Evolutionary conservation across 768 basidiomycete genomes (phyloP).

Genomic region (Asterophora parasitica): DNA sequence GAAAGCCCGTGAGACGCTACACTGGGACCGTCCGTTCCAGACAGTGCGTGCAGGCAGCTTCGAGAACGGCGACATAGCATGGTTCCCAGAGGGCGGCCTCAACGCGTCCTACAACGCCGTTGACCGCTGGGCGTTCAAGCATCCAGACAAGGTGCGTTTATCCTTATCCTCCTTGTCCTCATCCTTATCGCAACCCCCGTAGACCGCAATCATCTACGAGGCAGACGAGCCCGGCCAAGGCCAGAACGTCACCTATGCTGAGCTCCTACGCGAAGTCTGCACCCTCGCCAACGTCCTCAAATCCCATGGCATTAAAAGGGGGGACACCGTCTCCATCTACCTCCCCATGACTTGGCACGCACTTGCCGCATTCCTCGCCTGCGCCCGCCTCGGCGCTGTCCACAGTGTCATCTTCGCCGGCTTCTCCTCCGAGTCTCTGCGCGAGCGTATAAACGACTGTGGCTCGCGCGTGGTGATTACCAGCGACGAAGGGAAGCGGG

Average conservation of each 20-base stretch:
- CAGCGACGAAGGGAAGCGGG: constrained; percentile 89
- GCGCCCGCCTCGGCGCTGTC: constrained; percentile 93
- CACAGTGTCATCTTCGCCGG: constrained; percentile 98
- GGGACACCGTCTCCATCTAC: constrained; percentile 91
- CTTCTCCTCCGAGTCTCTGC: constrained; percentile 90
- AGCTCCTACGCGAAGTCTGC: constrained; percentile 89
- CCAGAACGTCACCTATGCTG: constrained; percentile 67
- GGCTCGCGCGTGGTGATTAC: constrained; percentile 89
- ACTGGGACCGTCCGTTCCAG: constrained; percentile 89
- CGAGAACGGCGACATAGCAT: constrained; percentile 79
- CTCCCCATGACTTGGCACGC: constrained; percentile 96
- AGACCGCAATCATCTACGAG: constrained; percentile 97
- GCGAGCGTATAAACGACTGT: constrained; percentile 91
- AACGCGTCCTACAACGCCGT: constrained; percentile 98
- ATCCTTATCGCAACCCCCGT: constrained; percentile 1
- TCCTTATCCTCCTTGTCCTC: neutral
- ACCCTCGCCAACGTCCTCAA: constrained; percentile 89
- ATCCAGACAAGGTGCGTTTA: constrained; percentile 69
- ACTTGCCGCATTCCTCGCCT: constrained; percentile 94
- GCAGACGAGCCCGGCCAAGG: constrained; percentile 90
- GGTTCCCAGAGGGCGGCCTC: constrained; percentile 94
- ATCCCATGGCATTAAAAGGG: constrained; percentile 86
- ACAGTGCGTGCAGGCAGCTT: constrained; percentile 84
- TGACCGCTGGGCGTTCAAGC: constrained; percentile 89
- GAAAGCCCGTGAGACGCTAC: constrained; percentile 69